Evolutionary conservation across 2,329 filamentous ascomycete genomes (phyloP).

Genomic region (Periconia sp.): DNA sequence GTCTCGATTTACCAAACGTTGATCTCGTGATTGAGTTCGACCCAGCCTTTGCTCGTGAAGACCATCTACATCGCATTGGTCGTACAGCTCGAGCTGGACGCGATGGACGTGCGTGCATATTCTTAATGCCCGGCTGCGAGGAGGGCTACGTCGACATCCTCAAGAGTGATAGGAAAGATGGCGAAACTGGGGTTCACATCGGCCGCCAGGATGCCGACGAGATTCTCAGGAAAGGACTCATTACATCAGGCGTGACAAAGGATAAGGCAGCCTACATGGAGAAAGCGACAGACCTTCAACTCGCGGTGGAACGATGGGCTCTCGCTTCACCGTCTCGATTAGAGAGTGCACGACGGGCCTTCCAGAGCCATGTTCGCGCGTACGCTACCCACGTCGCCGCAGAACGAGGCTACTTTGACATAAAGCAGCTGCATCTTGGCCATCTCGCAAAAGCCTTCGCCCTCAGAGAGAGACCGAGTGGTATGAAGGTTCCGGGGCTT

Average conservation of each 20-base stretch:
- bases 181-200: conserved; percentile 64
- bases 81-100: conserved; percentile 92
- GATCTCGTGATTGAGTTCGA: conserved; percentile 97
- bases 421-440: conserved; percentile 87
- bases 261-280: conserved; percentile 66
- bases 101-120: conserved; percentile 84
- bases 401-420: conserved; percentile 88
- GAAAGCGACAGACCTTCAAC: conserved; percentile 70
- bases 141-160: conserved; percentile 87
- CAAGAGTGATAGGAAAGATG: conserved; percentile 71
- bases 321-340: conserved; percentile 70
- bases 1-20: conserved; percentile 92
- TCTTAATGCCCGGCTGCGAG: conserved; percentile 88
- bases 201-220: conserved; percentile 68
- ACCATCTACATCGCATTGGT: conserved; percentile 93
- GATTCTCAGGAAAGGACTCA: conserved; percentile 69
- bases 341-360: conserved; percentile 82
- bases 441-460: conserved; percentile 95
- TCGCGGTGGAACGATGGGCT: conserved; percentile 70
- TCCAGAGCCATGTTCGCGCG: conserved; percentile 89
- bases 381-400: conserved; percentile 92
- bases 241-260: conserved; percentile 36
- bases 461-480: conserved; percentile 83
- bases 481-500: conserved; percentile 66
- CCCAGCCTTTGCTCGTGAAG: conserved; percentile 88